Evolutionary conservation across 352 stramenopile species (phyloP).

Genomic region (Phytophthora litchii): DNA sequence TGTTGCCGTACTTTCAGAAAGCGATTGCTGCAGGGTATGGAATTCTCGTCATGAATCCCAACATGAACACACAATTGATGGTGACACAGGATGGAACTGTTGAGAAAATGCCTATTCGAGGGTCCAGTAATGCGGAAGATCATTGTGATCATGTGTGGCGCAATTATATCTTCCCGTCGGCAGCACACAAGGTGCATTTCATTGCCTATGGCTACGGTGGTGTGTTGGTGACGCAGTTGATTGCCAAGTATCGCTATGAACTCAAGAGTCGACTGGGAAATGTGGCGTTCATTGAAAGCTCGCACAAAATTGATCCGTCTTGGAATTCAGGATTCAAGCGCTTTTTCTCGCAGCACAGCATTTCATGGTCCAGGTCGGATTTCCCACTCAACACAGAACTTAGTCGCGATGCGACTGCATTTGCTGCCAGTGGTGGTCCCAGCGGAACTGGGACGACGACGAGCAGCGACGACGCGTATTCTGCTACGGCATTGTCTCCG

Average conservation of each 20-base stretch:
- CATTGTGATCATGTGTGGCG: conserved; percentile 90
- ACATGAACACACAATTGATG: conserved; percentile 90
- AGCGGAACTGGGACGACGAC: conserved; percentile 20
- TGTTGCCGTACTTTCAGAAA: conserved; percentile 89
- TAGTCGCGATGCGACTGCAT: conserved; percentile 36
- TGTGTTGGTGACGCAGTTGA: conserved; percentile 74
- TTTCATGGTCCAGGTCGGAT: conserved; percentile 77
- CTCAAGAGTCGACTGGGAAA: conserved; percentile 83
- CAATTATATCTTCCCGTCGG: conserved; percentile 84
- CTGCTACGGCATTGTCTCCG: conserved; percentile 26
- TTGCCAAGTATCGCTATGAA: conserved; percentile 82
- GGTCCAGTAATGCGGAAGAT: conserved; percentile 85
- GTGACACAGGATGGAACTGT: conserved; percentile 52
- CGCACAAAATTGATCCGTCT: conserved; percentile 72
- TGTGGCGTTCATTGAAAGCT: conserved; percentile 90
- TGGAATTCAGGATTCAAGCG: conserved; percentile 80
- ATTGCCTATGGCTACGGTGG: conserved; percentile 89
- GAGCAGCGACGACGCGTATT: conserved; percentile 30
- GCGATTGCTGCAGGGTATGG: conserved; percentile 78
- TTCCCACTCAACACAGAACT: conserved; percentile 72
- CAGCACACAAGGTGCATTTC: conserved; percentile 88
- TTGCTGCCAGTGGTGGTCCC: conserved; percentile 12
- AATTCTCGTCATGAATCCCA: conserved; percentile 90
- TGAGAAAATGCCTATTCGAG: conserved; percentile 84
- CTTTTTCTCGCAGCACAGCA: conserved; percentile 82